phyloP scores from a whole-genome alignment of 495 filamentous ascomycete species.

The Wilcoxina mikolae region DNA sequence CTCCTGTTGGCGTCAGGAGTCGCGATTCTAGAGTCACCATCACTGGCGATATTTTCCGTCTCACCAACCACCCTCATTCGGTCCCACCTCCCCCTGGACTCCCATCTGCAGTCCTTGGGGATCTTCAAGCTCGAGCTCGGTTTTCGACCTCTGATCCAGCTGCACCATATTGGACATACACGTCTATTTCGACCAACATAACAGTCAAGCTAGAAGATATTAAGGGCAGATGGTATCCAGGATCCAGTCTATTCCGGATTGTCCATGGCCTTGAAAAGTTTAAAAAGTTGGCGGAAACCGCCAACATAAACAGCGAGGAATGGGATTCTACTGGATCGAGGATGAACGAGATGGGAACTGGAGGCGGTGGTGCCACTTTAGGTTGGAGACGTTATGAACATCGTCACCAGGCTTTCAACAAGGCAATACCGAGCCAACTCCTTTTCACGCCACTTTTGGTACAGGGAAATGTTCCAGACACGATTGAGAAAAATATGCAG shows the following conservation, averaged over 20 bases:
- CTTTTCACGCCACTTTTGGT: conserved; percentile 1
- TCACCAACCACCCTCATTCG: conserved; percentile 17
- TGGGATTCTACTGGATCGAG: conserved; percentile 27
- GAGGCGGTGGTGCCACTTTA: conserved; percentile 9
- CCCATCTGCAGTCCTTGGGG: conserved; percentile 10
- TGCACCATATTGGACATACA: conserved; percentile 6
- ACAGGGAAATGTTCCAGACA: conserved; percentile 6
- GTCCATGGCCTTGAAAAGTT: conserved; percentile 28
- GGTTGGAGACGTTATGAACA: conserved; percentile 19
- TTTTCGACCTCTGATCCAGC: not conserved
- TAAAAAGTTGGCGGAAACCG: conserved; percentile 26
- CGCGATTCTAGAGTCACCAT: conserved; percentile 16
- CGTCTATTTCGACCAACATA: conserved; percentile 25
- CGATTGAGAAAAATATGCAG: conserved; percentile 14
- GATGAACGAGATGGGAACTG: conserved; percentile 28
- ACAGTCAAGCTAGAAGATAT: conserved; percentile 36
- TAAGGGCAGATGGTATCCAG: conserved; percentile 52
- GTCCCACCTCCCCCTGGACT: conserved; percentile 26
- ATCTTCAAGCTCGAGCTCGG: not conserved
- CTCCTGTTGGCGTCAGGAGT: conserved; percentile 5
- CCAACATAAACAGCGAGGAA: not conserved
- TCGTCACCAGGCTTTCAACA: conserved; percentile 20
- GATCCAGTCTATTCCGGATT: conserved; percentile 37
- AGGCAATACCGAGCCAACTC: conserved; percentile 15
- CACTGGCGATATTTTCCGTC: conserved; percentile 20